phyloP scores from a whole-genome alignment of 2,329 filamentous ascomycete genomes.

The Cadophora luteo-olivacea region DNA sequence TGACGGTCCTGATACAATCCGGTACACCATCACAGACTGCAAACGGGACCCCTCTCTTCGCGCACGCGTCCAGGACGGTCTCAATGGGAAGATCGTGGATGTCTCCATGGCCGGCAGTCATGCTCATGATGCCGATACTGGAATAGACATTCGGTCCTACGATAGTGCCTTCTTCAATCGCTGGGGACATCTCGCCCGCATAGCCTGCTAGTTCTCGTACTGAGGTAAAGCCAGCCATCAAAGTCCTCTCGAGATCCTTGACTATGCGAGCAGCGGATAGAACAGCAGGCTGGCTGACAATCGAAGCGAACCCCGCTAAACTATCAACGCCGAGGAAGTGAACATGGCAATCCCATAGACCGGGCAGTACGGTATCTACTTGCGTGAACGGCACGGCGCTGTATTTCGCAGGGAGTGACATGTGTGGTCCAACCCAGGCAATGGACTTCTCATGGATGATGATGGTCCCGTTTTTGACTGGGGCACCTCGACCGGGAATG shows the following conservation, averaged over 20 bases:
- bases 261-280: conserved; percentile 51
- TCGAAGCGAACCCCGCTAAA: conserved; percentile 10
- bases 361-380: conserved; percentile 55
- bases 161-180: conserved; percentile 52
- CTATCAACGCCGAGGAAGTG: conserved; percentile 52
- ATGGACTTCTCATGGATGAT: conserved; percentile 50
- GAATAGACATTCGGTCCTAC: conserved; percentile 57
- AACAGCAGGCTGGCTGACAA: conserved; percentile 33
- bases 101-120: conserved; percentile 58
- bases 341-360: conserved; percentile 60
- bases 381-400: conserved; percentile 39
- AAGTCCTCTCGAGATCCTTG: conserved; percentile 49
- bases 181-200: conserved; percentile 51
- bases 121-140: conserved; percentile 51
- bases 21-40: conserved; percentile 53
- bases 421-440: conserved; percentile 47
- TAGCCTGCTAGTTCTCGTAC: conserved; percentile 57
- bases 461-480: conserved; percentile 49
- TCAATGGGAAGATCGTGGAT: conserved; percentile 48
- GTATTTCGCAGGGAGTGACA: conserved; percentile 46
- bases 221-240: conserved; percentile 57
- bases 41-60: conserved; percentile 43
- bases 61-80: conserved; percentile 44
- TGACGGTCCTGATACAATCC: conserved; percentile 52
- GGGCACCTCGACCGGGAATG: conserved; percentile 55